Base-by-base conservation (phyloP, 768 basidiomycete genomes). In the Kwoniella dendrophila region DNA sequence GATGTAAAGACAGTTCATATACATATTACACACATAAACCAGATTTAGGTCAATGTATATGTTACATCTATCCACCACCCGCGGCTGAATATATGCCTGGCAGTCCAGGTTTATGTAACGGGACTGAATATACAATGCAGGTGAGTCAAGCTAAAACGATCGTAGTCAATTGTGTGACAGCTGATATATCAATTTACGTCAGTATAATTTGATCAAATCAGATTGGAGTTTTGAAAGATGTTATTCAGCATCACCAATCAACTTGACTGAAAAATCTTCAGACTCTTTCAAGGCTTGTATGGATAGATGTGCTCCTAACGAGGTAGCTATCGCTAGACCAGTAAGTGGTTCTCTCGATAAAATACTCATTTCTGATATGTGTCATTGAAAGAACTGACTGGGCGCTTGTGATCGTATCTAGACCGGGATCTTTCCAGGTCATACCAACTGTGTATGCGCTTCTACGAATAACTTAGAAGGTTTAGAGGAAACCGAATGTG, bases 221-320 rank as follows among this genome's bases (percentile, higher is more conserved):
- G 40, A 50, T 36, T 61, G 59, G 59, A 34, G 20, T 11, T 61
- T 61, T 14, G 6, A 53, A 49, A 47, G 27, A 24, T 61, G 59
- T 29, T 54, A 45, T 32, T 18, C 12, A 26, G 24, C 53, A 8
- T 29, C 48, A 26, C 27, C n/a, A 47, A 52, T 38, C 38, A 44
- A 60, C 27, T 53, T 48, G 33, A 47, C 41, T n/a, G 41, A 53
- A 27, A 54, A 24, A 4, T 43, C 51, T 22, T 53, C 51, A 27
- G 59, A 61, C 27, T 61, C 59, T 8, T 61, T 61, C 59, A 61
- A 54, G 27, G 59, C 59, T 4, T 61, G 59, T 48, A 52, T 61
- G 41, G 52, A 54, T 36, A 43, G 50, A 11, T 61, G 59, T 48
- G 41, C 30, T 5, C 22, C 59, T 34, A 30, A 53, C 14, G 34